Conservation (phyloP, 352 stramenopile genomes). For the Globisporangium cylindrosporum region DNA sequence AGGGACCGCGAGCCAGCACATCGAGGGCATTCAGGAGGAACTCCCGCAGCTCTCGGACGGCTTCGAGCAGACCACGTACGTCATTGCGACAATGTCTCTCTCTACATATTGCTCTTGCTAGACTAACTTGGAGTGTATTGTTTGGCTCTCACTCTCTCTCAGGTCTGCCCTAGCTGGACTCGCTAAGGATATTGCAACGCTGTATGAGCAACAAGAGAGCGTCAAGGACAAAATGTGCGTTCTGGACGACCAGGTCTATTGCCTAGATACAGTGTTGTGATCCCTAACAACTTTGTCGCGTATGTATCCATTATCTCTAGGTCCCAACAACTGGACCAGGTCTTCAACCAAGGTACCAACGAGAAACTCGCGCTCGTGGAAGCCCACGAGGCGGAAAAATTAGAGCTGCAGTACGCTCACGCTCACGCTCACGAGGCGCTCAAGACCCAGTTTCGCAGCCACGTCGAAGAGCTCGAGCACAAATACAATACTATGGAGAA, state of each 20-base stretch:
- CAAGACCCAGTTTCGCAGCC: slow-evolving; percentile 24
- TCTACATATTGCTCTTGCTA: neutral
- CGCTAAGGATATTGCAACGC: slow-evolving; percentile 38
- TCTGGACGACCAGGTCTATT: neutral
- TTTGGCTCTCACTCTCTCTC: neutral
- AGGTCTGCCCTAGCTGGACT: slow-evolving; percentile 36
- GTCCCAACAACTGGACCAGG: slow-evolving; percentile 32
- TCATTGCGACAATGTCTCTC: neutral
- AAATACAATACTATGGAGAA: slow-evolving; percentile 29
- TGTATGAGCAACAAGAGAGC: slow-evolving; percentile 41
- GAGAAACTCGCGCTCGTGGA: slow-evolving; percentile 43
- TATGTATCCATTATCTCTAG: slow-evolving; percentile 8
- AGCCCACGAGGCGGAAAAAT: slow-evolving; percentile 31
- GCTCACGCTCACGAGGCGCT: slow-evolving; percentile 13
- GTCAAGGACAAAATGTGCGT: slow-evolving; percentile 38
- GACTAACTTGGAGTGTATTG: neutral
- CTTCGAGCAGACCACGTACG: slow-evolving; percentile 40
- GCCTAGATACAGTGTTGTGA: neutral
- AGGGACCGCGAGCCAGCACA: slow-evolving; percentile 41
- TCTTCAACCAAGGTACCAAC: slow-evolving; percentile 39
- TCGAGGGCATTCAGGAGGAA: slow-evolving; percentile 49
- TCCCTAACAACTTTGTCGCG: neutral
- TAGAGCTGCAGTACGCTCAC: slow-evolving; percentile 27
- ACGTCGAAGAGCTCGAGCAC: slow-evolving; percentile 29
- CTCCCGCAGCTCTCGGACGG: slow-evolving; percentile 33